Percentiles rank a stretch among this genome's conserved stretches.
phyloP scores from a whole-genome alignment of 148 eudicot species.

The Amaranthus hypochondriacus region DNA sequence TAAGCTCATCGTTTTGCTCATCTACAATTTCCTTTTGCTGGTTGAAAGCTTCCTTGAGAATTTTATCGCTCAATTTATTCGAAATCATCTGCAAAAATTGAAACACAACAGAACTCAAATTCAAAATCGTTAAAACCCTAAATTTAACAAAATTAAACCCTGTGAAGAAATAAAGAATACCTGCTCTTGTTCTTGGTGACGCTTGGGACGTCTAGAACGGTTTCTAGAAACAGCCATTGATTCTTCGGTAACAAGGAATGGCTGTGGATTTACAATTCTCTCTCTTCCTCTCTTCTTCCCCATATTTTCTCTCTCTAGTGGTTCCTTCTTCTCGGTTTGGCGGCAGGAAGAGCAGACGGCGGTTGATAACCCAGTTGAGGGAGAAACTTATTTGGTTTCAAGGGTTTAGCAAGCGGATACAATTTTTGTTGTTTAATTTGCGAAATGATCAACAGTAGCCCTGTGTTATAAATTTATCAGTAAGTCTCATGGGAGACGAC shows the following conservation, averaged over 20 bases:
- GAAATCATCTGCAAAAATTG: constrained; percentile 46
- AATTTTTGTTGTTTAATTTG: too few relatives aligned
- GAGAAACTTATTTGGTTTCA: too few relatives aligned
- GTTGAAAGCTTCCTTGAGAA: constrained; percentile 61
- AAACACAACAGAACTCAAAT: neutral
- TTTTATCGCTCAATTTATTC: constrained; percentile 58
- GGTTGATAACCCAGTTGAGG: too few relatives aligned
- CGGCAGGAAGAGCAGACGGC: too few relatives aligned
- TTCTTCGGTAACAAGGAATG: constrained; percentile 40
- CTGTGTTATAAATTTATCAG: too few relatives aligned
- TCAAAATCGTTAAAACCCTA: too few relatives aligned
- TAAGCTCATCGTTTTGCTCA: constrained; percentile 39
- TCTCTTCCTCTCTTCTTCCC: constrained; percentile 52
- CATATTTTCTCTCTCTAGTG: constrained; percentile 14
- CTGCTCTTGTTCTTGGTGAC: constrained; percentile 55
- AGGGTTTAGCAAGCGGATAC: too few relatives aligned
- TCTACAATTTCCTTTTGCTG: constrained; percentile 83
- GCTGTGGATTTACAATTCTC: constrained; percentile 48
- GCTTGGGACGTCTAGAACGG: constrained; percentile 50
- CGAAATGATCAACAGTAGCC: too few relatives aligned
- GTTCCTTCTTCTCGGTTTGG: too few relatives aligned
- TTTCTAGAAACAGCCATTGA: constrained; percentile 32
- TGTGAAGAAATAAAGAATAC: constrained; percentile 10
- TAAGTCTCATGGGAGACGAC: too few relatives aligned
- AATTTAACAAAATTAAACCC: neutral